Conservation (phyloP, 139 green algal genomes). For the Closterium sp. region DNA sequence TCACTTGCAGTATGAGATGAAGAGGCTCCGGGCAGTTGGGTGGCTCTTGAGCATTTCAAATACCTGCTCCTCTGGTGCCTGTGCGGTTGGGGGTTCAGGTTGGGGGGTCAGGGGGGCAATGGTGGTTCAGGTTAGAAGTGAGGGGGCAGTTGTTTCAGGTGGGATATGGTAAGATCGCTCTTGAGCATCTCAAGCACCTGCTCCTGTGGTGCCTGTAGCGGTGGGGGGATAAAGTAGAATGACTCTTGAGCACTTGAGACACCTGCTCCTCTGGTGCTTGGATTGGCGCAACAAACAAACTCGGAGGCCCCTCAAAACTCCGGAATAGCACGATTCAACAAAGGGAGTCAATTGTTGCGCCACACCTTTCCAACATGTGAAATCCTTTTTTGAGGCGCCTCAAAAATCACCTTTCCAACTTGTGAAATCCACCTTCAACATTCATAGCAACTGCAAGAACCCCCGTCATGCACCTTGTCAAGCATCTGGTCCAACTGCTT, state of each 20-base stretch:
- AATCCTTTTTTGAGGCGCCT: too few relatives aligned
- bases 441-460: slow-evolving; percentile 74
- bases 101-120: too few relatives aligned
- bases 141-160: too few relatives aligned
- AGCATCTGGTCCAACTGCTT: too few relatives aligned
- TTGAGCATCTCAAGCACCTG: slow-evolving; percentile 31
- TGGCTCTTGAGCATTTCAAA: slow-evolving; percentile 21
- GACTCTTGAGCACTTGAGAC: slow-evolving; percentile 19
- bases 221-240: slow-evolving; percentile 8
- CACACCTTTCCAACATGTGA: too few relatives aligned
- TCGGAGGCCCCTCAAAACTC: too few relatives aligned
- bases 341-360: too few relatives aligned
- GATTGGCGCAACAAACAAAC: background rate
- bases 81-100: background rate
- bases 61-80: slow-evolving; percentile 5
- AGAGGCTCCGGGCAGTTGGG: slow-evolving; percentile 41
- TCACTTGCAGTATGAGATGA: slow-evolving; percentile 44
- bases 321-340: too few relatives aligned
- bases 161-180: too few relatives aligned
- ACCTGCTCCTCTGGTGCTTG: slow-evolving; percentile 21
- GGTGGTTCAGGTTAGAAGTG: too few relatives aligned
- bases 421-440: slow-evolving; percentile 33
- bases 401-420: too few relatives aligned
- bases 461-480: slow-evolving; percentile 44
- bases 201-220: slow-evolving; percentile 4